Evolutionary conservation across 108 stramenopile genomes (phyloP), one percentile per base, ranked within the genome.

Genomic region (Skeletonema costatum): DNA sequence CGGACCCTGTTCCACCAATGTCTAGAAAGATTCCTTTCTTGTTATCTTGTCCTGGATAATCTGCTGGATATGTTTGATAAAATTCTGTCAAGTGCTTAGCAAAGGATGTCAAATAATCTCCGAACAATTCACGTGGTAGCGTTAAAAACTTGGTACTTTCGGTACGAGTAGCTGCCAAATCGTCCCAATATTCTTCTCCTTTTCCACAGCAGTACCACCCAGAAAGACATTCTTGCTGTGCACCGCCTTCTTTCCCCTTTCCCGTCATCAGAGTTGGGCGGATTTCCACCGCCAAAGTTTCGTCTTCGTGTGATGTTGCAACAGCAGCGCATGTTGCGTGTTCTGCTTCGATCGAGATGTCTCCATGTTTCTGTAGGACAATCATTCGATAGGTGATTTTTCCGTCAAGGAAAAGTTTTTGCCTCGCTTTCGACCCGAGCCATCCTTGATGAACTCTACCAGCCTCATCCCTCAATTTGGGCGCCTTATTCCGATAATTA

Each of bases 191-290:
- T 67, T 76, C 59, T 17, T 50, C 19, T 5, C 82, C 82, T 64
- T 80, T 83, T 33, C 80, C 77, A 70, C 82, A 86, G 38, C 86
- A 86, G 59, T 86, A 86, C 82, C 86, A 86, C 29, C 76, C 60
- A 29, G 81, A 83, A 33, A 86, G 67, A 67, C 86, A 86, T 19
- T 39, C 73, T 62, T 72, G 70, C 32, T 71, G 53, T 32, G 66
- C 11, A 3, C 80, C 84, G 19, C 84, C 84, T 38, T 41, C 46
- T 72, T 80, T 74, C 14, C 80, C 85, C 48, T 62, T 64, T 61
- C 85, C 85, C 46, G 85, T 67, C 80, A 78, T 86, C 25, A 82
- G 71, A 29, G 68, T 44, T 39, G 85, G 74, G 10, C 58, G 50
- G 39, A 81, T 85, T 73, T 61, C 46, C 10, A 64, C 67, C 13